A percentile compares a stretch with the other conserved stretches of the same genome.
Conservation (phyloP, 306 rosid species). For the Benincasa hispida region DNA sequence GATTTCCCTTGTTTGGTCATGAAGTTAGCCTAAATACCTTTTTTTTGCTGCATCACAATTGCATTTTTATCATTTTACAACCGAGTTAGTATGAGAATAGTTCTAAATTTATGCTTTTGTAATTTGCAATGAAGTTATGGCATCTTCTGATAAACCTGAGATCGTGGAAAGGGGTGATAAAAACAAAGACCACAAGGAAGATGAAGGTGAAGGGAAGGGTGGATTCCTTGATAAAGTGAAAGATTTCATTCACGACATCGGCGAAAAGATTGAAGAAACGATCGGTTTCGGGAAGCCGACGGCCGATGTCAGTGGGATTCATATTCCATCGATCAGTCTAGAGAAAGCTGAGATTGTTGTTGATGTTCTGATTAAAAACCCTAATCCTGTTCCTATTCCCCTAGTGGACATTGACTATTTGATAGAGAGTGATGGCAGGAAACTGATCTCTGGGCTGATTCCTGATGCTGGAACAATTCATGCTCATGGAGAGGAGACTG, state of each 20-base stretch:
- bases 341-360: conserved; percentile 64
- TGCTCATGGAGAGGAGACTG: conserved; percentile 79
- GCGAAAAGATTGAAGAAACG: conserved; percentile 80
- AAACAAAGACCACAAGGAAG: conserved; percentile 35
- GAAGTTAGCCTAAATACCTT: too few relatives aligned
- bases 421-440: conserved; percentile 85
- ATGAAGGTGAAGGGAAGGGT: conserved; percentile 40
- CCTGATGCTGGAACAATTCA: conserved; percentile 89
- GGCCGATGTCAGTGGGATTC: conserved; percentile 63
- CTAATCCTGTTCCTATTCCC: conserved; percentile 90
- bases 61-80: not conserved
- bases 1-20: too few relatives aligned
- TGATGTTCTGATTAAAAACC: conserved; percentile 82
- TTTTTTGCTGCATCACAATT: too few relatives aligned
- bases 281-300: conserved; percentile 92
- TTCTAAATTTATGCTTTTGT: not conserved
- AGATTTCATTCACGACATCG: conserved; percentile 86
- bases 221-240: conserved; percentile 81
- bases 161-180: conserved; percentile 41
- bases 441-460: conserved; percentile 73
- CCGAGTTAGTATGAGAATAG: not conserved
- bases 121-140: conserved; percentile 25
- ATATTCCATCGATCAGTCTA: conserved; percentile 52
- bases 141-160: conserved; percentile 49
- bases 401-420: conserved; percentile 67